Base-by-base conservation (phyloP, 2,329 filamentous ascomycete species). In the Hymenoscyphus repandus region DNA sequence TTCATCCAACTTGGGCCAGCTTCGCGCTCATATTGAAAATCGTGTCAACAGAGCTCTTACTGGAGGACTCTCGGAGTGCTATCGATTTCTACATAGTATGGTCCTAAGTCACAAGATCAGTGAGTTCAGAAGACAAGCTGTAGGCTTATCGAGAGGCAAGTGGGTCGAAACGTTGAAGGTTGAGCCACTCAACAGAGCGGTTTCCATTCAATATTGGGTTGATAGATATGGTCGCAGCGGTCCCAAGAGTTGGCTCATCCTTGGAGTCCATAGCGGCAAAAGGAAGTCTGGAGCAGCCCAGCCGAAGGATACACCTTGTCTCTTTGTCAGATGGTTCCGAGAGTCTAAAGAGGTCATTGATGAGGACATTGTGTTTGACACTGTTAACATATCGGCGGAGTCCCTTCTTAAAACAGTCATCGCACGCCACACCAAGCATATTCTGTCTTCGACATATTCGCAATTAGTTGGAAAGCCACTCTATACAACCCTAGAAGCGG, bases 161-260 rank as follows among this genome's bases (percentile, higher is more conserved):
- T 97, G 93, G 92, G 82, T 84, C 31, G 85, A 88, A 49, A 83
- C 85, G 32, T 68, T 97, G 41, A 82, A 81, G 61, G 78, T 95
- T 13, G 89, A 96, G 65, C 76, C 84, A 27, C 75, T 96, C 34
- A 88, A 93, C 65, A 81, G 93, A 53, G 86, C 86, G 27, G 73
- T 99, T 51, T 82, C 90, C 9, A 79, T 99, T 32, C 91, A 96
- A 63, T 99, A 99, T 69, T 99, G 93, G 93, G 75, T 80, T 13
- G 78, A 80, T 45, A 80, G 83, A 60, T 76, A 78, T 50, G 64
- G 68, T 18, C 65, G 69, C 30, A 72, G 72, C 37, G 81, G 81
- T 1, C 75, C 79, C 13, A 96, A 95, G 72, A 95, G 84, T 66
- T 99, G 93, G 92, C 75, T 99, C 43, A 85, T 97, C 57, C 75